Conservation (phyloP, 352 stramenopile species). For the Pythium oligandrum region DNA sequence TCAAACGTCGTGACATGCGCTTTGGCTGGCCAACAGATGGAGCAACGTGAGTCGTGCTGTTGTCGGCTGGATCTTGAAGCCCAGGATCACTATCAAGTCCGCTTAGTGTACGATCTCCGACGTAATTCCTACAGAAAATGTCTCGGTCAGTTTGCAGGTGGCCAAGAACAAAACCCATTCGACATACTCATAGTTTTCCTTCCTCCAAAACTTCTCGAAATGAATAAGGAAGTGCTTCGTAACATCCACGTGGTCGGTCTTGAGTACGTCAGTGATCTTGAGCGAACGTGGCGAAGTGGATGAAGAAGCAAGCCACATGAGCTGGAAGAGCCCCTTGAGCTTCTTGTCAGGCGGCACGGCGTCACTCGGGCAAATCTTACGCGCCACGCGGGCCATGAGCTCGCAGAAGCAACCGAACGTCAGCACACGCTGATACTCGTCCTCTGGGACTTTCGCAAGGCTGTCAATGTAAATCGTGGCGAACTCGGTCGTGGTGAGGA, state of each 20-base stretch:
- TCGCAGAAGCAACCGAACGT: conserved; percentile 60
- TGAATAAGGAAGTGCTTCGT: conserved; percentile 58
- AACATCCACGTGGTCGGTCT: conserved; percentile 60
- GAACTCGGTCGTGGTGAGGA: conserved; percentile 78
- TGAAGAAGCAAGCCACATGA: conserved; percentile 75
- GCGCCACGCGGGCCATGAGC: conserved; percentile 55
- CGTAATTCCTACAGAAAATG: conserved; percentile 25
- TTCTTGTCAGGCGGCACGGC: conserved; percentile 32
- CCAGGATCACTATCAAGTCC: too few species aligned
- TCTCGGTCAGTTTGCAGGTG: too few species aligned
- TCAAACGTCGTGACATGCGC: conserved; percentile 28
- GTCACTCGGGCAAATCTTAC: conserved; percentile 36
- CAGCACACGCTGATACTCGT: conserved; percentile 60
- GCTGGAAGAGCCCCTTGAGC: conserved; percentile 75
- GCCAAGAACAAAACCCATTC: too few species aligned
- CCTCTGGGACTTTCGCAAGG: conserved; percentile 41
- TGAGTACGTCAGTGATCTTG: conserved; percentile 69
- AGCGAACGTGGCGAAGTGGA: conserved; percentile 43
- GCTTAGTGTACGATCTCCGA: conserved; percentile 26
- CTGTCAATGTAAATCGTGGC: conserved; percentile 71
- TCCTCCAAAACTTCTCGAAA: conserved; percentile 83
- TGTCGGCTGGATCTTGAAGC: too few species aligned
- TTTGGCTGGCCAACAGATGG: conserved; percentile 11
- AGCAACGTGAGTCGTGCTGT: too few species aligned
- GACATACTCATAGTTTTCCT: conserved; percentile 54